Percentiles rank a stretch among this genome's conserved stretches.
Conservation (phyloP, 164 flowering plant species). For the Cinnamomum micranthum region DNA sequence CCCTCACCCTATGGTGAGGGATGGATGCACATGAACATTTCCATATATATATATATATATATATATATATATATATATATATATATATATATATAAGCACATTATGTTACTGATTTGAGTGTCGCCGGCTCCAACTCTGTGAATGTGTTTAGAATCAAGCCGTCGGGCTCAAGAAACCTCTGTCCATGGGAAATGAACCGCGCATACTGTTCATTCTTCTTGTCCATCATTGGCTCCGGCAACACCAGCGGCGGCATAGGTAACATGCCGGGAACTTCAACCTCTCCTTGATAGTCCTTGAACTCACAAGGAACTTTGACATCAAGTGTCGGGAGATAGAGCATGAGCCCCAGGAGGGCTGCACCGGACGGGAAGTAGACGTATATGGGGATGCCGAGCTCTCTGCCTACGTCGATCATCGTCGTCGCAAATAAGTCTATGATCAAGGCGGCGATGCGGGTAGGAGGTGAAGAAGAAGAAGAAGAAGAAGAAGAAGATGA, state of each 20-base stretch:
- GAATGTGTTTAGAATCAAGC: conserved; percentile 15
- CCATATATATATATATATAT: too few species aligned
- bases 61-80: too few species aligned
- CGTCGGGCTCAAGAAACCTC: not conserved
- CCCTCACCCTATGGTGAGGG: too few species aligned
- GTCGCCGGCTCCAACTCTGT: not conserved
- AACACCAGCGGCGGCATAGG: conserved; percentile 7
- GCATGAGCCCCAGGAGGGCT: conserved; percentile 5
- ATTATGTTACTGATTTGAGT: not conserved
- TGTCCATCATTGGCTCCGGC: conserved; percentile 2
- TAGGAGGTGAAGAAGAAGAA: not conserved
- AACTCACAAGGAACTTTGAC: not conserved
- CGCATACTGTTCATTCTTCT: not conserved
- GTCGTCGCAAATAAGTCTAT: conserved; percentile 6
- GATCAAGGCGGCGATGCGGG: not conserved
- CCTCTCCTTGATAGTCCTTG: not conserved
- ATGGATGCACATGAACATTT: too few species aligned
- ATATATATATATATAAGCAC: too few species aligned
- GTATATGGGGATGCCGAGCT: conserved; percentile 10
- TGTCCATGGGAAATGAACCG: conserved; percentile 5
- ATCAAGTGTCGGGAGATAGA: conserved; percentile 9
- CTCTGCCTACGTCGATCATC: conserved; percentile 1
- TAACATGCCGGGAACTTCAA: conserved; percentile 10
- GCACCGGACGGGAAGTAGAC: conserved; percentile 7
- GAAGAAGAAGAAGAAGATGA: not conserved